Conservation (phyloP, 352 stramenopile genomes). For the Pythium diclinum region DNA sequence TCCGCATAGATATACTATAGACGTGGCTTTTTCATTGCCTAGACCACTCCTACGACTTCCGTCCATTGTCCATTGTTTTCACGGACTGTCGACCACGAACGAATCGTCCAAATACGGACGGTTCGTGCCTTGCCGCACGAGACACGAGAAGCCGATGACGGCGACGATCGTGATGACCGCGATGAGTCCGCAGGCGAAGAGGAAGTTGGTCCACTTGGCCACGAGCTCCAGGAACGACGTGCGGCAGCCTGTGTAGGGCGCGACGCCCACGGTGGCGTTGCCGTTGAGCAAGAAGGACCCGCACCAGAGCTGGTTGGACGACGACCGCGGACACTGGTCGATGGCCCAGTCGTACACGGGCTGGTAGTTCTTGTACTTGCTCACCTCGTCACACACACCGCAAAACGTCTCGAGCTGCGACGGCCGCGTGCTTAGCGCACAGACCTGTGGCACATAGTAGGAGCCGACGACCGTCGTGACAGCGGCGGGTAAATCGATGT, state of each 20-base stretch:
- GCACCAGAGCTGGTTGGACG: constrained; percentile 68
- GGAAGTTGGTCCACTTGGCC: constrained; percentile 62
- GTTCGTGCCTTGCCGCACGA: constrained; percentile 41
- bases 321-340: constrained; percentile 46
- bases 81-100: constrained; percentile 26
- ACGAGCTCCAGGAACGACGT: constrained; percentile 57
- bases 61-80: background rate
- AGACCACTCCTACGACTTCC: background rate
- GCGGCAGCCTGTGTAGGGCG: constrained; percentile 71
- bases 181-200: constrained; percentile 55
- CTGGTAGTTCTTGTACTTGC: constrained; percentile 58
- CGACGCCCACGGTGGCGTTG: constrained; percentile 25
- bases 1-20: constrained; percentile 13
- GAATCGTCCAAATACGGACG: constrained; percentile 24
- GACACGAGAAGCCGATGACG: constrained; percentile 54
- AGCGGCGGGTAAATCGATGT: constrained; percentile 18
- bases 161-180: constrained; percentile 44
- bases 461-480: constrained; percentile 41
- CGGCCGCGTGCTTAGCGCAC: constrained; percentile 35
- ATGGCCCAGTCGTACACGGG: constrained; percentile 67
- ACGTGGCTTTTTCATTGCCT: background rate
- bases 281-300: constrained; percentile 50
- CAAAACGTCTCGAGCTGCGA: constrained; percentile 50
- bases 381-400: constrained; percentile 49
- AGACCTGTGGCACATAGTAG: constrained; percentile 64